Evolutionary conservation across 352 stramenopile genomes (phyloP), one percentile per base, ranked within the genome.

Genomic region (Phytopythium delawarense): DNA sequence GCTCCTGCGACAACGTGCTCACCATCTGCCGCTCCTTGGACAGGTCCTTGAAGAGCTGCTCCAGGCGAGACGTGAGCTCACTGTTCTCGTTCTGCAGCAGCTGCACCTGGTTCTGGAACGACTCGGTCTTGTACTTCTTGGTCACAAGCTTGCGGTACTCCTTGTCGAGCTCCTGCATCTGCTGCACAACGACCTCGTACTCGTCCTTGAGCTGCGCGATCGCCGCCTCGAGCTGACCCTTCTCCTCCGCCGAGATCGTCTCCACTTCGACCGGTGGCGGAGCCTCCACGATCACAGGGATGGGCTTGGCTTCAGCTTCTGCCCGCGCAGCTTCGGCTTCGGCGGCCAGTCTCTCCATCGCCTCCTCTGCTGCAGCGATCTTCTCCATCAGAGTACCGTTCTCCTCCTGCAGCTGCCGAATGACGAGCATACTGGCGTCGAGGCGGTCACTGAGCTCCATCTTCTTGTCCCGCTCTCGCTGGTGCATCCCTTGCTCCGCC

Each of bases 41-140:
- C 7, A 92, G 42, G 5, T 80, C 74, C 28, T 65, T 62, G 50
- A 46, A 78, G 2, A 85, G 30, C 20, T 60, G 50, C 51, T 84
- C 81, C 8, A 88, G 51, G 30, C 74, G 72, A 1, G 64, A 63
- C 20, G 57, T 71, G 6, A 91, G 61, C 60, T 88, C 79, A 20
- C 59, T 65, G 61, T 89, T 91, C 59, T 91, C 81, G 54, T 85
- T 84, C 55, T 87, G 81, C 34, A 91, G 53, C 13, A 91, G 63
- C 46, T 74, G 78, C 39, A 87, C 62, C 61, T 89, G 81, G 57
- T 66, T 88, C 59, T 89, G 79, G 62, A 91, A 91, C 4, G 81
- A 84, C 58, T 91, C 81, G 5, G 81, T 87, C 57, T 91, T 89
- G 74, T 91, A 91, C 56, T 84, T 79, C 62, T 81, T 84, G 32